These are phyloP conservation scores for Lupinus albus DNA, from an alignment of 306 rosid genomes.

Conservation along the genomic window DNA sequence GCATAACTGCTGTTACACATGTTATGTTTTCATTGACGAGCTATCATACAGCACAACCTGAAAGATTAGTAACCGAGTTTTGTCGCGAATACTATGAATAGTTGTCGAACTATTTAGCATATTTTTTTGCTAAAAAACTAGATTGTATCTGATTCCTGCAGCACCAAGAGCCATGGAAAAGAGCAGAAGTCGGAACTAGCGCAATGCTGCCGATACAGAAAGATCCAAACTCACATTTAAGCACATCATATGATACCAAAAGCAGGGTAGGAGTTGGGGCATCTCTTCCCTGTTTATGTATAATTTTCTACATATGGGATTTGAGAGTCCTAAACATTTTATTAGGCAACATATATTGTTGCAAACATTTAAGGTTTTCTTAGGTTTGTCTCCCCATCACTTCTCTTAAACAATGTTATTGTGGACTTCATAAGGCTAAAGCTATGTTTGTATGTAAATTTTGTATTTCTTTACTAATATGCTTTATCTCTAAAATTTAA, in stretches of 20 bases:
- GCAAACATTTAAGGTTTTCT: conserved; percentile 44
- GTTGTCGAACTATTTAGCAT: not conserved
- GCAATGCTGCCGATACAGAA: conserved; percentile 29
- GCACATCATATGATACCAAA: not conserved
- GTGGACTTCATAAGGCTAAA: conserved; percentile 43
- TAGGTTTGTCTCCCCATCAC: conserved; percentile 32
- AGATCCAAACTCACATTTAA: conserved; percentile 36
- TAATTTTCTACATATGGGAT: conserved; percentile 41
- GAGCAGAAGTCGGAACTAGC: conserved; percentile 63
- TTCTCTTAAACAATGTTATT: conserved; percentile 36
- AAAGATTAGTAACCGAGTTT: no score
- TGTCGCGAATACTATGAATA: not conserved
- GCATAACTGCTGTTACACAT: no score
- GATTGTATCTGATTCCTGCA: conserved; percentile 43
- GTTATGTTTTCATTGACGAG: no score
- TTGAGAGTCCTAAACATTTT: conserved; percentile 40
- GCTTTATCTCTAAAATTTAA: not conserved
- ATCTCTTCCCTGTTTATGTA: conserved; percentile 36
- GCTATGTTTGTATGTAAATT: conserved; percentile 50
- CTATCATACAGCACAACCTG: no score
- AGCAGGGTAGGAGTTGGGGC: conserved; percentile 26
- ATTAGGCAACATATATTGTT: conserved; percentile 44
- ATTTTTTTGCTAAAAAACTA: not conserved
- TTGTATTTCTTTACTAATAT: conserved; percentile 43
- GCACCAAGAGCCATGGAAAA: conserved; percentile 94